These are phyloP conservation scores for Penicillium crustosum DNA, from an alignment of 2,329 filamentous ascomycete species.

Conservation along the genomic window DNA sequence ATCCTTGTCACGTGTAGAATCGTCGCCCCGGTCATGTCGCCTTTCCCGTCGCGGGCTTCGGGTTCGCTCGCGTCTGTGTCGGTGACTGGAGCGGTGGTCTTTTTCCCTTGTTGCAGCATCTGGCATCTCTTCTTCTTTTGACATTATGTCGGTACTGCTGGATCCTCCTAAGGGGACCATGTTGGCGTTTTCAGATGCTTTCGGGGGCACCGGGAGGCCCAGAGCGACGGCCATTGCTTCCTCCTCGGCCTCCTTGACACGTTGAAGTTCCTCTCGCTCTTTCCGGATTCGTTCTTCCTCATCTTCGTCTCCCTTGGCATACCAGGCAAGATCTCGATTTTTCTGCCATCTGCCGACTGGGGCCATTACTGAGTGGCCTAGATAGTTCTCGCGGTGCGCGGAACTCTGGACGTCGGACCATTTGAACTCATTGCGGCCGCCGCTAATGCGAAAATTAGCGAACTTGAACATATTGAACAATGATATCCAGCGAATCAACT, in stretches of 20 bases:
- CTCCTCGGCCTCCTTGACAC: constrained; percentile 87
- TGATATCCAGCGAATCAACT: constrained; percentile 11
- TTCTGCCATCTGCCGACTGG: constrained; percentile 92
- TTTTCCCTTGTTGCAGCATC: constrained; percentile 26
- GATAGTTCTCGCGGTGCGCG: constrained; percentile 82
- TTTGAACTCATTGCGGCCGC: constrained; percentile 86
- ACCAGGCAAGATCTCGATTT: constrained; percentile 67
- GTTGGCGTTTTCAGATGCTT: constrained; percentile 64
- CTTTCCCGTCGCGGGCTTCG: constrained; percentile 35
- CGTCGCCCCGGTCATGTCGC: constrained; percentile 31
- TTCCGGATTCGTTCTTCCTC: constrained; percentile 49
- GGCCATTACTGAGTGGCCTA: constrained; percentile 88
- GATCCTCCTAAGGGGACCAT: constrained; percentile 59
- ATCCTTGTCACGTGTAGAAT: constrained; percentile 40
- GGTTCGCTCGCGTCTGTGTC: constrained; percentile 34
- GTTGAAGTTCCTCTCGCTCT: constrained; percentile 73
- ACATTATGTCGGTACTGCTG: constrained; percentile 43
- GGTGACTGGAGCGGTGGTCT: constrained; percentile 23
- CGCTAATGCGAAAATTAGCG: constrained; percentile 51
- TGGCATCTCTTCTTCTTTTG: constrained; percentile 28
- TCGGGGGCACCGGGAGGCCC: constrained; percentile 69
- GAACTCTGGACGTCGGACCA: constrained; percentile 93
- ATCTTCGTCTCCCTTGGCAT: constrained; percentile 58
- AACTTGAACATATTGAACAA: background rate
- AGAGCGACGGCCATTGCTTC: constrained; percentile 83